phyloP scores from a whole-genome alignment of 164 flowering plant genomes.

The Taxillus chinensis region DNA sequence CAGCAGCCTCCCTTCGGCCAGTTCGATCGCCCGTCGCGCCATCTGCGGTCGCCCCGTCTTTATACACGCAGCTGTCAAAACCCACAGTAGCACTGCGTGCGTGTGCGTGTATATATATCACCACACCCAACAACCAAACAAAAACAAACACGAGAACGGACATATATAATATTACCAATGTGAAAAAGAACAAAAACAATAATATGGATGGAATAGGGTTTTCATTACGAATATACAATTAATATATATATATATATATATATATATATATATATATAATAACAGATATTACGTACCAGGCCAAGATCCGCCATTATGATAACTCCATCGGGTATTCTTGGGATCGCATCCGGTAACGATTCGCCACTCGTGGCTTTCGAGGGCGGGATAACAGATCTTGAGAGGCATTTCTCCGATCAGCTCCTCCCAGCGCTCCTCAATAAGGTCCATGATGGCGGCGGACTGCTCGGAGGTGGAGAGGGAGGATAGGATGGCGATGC shows the following conservation, averaged over 20 bases:
- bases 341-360: slow-evolving; percentile 50
- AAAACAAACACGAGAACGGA: too few relatives aligned
- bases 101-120: background rate
- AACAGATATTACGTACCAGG: slow-evolving; percentile 40
- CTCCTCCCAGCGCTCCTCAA: slow-evolving; percentile 49
- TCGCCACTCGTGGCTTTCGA: slow-evolving; percentile 43
- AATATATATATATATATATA: too few relatives aligned
- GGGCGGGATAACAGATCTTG: slow-evolving; percentile 44
- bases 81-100: slow-evolving; percentile 45
- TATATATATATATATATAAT: too few relatives aligned
- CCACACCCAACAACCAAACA: background rate
- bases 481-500: slow-evolving; percentile 42
- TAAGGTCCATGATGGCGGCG: slow-evolving; percentile 51
- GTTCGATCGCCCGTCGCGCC: slow-evolving; percentile 44
- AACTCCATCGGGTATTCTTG: slow-evolving; percentile 50
- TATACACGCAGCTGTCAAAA: slow-evolving; percentile 51
- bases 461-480: slow-evolving; percentile 47
- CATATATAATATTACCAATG: too few relatives aligned
- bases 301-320: slow-evolving; percentile 58
- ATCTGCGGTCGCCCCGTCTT: slow-evolving; percentile 48
- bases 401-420: slow-evolving; percentile 53
- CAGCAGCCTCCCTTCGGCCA: slow-evolving; percentile 34
- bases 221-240: too few relatives aligned
- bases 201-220: too few relatives aligned
- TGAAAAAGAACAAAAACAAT: too few relatives aligned